phyloP scores from a whole-genome alignment of 768 basidiomycete species.

The Lactarius sp. region DNA sequence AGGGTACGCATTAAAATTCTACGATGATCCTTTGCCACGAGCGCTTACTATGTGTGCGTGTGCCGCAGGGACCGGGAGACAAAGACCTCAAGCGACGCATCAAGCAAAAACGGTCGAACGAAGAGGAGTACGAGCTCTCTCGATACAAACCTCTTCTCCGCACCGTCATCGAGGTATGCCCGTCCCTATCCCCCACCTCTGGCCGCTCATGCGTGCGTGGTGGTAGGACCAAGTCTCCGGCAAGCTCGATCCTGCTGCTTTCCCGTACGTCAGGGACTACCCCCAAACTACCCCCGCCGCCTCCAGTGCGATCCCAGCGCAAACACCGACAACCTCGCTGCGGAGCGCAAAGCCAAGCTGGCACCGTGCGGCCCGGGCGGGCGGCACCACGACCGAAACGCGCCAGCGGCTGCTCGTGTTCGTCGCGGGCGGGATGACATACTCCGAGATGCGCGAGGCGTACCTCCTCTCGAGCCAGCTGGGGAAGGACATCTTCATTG shows the following conservation, averaged over 20 bases:
- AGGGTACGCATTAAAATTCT: constrained; percentile 50
- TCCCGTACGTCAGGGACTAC: constrained; percentile 87
- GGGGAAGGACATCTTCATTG: constrained; percentile 89
- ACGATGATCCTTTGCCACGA: neutral
- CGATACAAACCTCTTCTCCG: constrained; percentile 83
- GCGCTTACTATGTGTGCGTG: neutral
- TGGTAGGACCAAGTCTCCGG: constrained; percentile 74
- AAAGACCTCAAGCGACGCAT: constrained; percentile 75
- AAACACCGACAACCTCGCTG: constrained; percentile 54
- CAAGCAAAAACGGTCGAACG: constrained; percentile 66
- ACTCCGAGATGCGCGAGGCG: constrained; percentile 87
- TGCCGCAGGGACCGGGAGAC: constrained; percentile 60
- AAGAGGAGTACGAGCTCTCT: constrained; percentile 97
- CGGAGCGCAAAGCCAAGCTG: constrained; percentile 87
- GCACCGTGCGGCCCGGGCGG: constrained; percentile 70
- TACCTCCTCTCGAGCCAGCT: constrained; percentile 71
- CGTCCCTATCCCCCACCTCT: neutral
- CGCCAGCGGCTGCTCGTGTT: constrained; percentile 84
- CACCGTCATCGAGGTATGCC: constrained; percentile 72
- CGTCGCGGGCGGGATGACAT: constrained; percentile 92
- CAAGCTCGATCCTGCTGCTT: constrained; percentile 70
- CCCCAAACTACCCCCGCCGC: constrained; percentile 49
- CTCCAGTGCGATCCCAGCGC: constrained; percentile 40
- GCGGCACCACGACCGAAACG: constrained; percentile 39
- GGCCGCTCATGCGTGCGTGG: neutral